Conservation (phyloP, 768 basidiomycete species). For the Lentinula edodes region DNA sequence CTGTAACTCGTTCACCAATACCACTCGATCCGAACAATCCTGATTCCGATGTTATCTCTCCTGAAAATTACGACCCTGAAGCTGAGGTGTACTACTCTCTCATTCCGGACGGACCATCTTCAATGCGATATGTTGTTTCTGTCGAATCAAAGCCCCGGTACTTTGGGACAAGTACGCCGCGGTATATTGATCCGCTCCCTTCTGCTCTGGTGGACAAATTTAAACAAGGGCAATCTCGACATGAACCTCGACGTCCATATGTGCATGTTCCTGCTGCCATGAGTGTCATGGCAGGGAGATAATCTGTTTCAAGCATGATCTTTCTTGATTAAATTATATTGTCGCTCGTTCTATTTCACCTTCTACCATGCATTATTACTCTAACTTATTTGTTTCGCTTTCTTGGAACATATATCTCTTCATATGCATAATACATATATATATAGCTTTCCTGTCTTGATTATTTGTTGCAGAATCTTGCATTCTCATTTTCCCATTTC, state of each 20-base stretch:
- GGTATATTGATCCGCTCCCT: slow-evolving; percentile 46
- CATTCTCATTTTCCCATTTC: neutral
- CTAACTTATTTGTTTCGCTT: neutral
- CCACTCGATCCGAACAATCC: neutral
- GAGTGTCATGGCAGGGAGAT: slow-evolving; percentile 35
- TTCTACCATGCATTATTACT: slow-evolving; percentile 5
- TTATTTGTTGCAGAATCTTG: neutral
- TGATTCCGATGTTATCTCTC: neutral
- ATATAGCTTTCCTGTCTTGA: neutral
- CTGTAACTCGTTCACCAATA: slow-evolving; percentile 7
- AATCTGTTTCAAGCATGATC: neutral
- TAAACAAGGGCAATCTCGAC: slow-evolving; percentile 11
- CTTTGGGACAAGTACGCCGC: slow-evolving; percentile 17
- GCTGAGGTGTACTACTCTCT: neutral
- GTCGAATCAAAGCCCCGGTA: neutral
- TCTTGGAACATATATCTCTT: neutral
- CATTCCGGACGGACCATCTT: neutral
- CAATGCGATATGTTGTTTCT: neutral
- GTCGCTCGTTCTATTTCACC: slow-evolving; percentile 1
- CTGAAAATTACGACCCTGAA: neutral
- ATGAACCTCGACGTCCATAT: neutral
- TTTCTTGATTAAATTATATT: neutral
- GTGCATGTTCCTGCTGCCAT: neutral
- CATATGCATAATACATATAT: neutral
- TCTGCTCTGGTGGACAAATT: slow-evolving; percentile 26